These are phyloP conservation scores for Ustilago tritici DNA, from an alignment of 1,284 basidiomycete species.

Conservation along the genomic window DNA sequence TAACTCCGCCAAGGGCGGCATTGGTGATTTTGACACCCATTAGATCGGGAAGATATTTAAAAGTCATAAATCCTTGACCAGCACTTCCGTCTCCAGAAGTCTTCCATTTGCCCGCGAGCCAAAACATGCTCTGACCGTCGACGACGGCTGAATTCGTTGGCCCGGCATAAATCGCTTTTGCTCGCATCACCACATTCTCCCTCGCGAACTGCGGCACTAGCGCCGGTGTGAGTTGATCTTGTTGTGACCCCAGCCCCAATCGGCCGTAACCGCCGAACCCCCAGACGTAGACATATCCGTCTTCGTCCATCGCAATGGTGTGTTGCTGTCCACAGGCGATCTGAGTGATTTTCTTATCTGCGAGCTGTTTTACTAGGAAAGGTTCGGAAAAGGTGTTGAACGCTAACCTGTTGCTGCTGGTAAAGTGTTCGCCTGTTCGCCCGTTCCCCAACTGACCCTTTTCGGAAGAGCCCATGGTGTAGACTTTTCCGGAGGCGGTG, in stretches of 20 bases:
- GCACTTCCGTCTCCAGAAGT: constrained; percentile 84
- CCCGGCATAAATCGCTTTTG: constrained; percentile 79
- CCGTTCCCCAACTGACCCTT: constrained; percentile 93
- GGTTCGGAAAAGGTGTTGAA: constrained; percentile 80
- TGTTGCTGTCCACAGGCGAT: constrained; percentile 90
- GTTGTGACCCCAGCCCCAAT: constrained; percentile 79
- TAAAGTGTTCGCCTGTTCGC: constrained; percentile 86
- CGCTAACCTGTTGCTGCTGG: constrained; percentile 82
- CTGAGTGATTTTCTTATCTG: constrained; percentile 80
- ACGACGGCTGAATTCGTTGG: constrained; percentile 85
- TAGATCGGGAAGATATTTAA: constrained; percentile 63
- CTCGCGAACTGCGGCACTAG: constrained; percentile 64
- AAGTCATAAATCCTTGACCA: constrained; percentile 53
- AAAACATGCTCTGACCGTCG: constrained; percentile 84
- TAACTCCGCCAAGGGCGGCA: constrained; percentile 85
- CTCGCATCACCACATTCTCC: constrained; percentile 77
- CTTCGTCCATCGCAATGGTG: constrained; percentile 79
- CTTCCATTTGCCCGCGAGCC: constrained; percentile 80
- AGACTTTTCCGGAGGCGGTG: constrained; percentile 83
- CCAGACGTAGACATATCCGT: constrained; percentile 81
- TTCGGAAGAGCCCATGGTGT: constrained; percentile 89
- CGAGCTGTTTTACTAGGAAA: constrained; percentile 76
- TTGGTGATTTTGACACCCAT: constrained; percentile 68
- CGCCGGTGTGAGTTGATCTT: constrained; percentile 74
- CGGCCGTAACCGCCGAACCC: constrained; percentile 71